Conservation (phyloP, 306 rosid genomes). For the Fagus sylvatica region DNA sequence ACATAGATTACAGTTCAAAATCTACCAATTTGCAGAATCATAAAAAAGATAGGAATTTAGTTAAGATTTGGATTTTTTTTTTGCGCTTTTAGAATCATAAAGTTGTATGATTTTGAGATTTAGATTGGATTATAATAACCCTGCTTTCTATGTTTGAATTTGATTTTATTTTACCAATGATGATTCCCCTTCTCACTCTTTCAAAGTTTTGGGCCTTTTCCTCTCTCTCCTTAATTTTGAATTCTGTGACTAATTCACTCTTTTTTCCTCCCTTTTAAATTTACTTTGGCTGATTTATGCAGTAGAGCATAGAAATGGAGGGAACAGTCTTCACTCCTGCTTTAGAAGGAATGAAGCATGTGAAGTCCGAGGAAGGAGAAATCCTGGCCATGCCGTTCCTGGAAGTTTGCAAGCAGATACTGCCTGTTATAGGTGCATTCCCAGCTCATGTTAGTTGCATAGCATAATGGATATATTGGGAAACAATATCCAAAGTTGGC, state of each 20-base stretch:
- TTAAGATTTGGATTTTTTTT: no score
- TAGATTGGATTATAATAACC: no score
- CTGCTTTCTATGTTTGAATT: neutral
- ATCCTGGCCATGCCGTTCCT: slow-evolving; percentile 75
- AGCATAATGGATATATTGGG: neutral
- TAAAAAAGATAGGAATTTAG: no score
- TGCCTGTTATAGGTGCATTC: slow-evolving; percentile 80
- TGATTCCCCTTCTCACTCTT: neutral
- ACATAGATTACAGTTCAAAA: no score
- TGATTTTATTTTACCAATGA: neutral
- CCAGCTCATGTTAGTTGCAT: slow-evolving; percentile 19
- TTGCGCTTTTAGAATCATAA: no score
- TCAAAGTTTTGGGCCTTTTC: neutral
- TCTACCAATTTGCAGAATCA: no score
- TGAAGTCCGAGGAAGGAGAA: slow-evolving; percentile 76
- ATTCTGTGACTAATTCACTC: slow-evolving; percentile 9
- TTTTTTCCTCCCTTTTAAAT: neutral
- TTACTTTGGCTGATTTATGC: slow-evolving; percentile 25
- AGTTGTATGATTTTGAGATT: no score
- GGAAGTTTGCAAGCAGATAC: slow-evolving; percentile 86
- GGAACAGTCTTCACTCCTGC: slow-evolving; percentile 79
- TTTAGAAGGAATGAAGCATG: slow-evolving; percentile 69
- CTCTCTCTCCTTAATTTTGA: slow-evolving; percentile 2
- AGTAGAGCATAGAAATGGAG: slow-evolving; percentile 57
- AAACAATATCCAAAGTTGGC: slow-evolving; percentile 3